Evolutionary conservation across 2,329 filamentous ascomycete species (phyloP).

Genomic region (Aspergillus novofumigatus): DNA sequence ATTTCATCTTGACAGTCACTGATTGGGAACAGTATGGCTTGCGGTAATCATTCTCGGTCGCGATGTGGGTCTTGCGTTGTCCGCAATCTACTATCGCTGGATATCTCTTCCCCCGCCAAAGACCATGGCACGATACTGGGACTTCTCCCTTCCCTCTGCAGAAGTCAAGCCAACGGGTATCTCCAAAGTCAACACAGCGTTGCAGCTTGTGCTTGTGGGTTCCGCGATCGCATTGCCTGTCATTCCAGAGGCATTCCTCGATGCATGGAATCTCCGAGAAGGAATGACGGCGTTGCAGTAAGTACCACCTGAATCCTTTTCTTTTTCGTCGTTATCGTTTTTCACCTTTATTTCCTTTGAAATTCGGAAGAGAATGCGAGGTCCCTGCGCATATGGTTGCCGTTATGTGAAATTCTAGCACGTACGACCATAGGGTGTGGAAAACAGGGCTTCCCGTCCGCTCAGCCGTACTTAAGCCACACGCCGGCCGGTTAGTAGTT

Average conservation of each 20-base stretch:
- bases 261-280: constrained; percentile 55
- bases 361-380: background rate
- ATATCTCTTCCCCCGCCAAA: constrained; percentile 91
- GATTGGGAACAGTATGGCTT: constrained; percentile 64
- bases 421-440: constrained; percentile 47
- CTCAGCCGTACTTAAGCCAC: constrained; percentile 48
- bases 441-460: constrained; percentile 48
- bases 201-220: constrained; percentile 84
- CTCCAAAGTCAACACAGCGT: constrained; percentile 75
- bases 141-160: constrained; percentile 73
- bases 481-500: constrained; percentile 47
- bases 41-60: constrained; percentile 86
- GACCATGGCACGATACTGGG: constrained; percentile 91
- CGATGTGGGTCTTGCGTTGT: constrained; percentile 75
- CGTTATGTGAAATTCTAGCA: constrained; percentile 6
- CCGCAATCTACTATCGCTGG: constrained; percentile 93
- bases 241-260: constrained; percentile 54
- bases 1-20: background rate
- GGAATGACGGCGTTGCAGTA: constrained; percentile 51
- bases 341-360: background rate
- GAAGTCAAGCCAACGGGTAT: constrained; percentile 44
- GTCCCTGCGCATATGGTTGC: constrained; percentile 9
- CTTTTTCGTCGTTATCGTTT: background rate
- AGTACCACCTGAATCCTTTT: constrained; percentile 18
- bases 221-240: constrained; percentile 77